phyloP scores from a whole-genome alignment of 208 protist genomes.

The Wallacemonas sp. region DNA sequence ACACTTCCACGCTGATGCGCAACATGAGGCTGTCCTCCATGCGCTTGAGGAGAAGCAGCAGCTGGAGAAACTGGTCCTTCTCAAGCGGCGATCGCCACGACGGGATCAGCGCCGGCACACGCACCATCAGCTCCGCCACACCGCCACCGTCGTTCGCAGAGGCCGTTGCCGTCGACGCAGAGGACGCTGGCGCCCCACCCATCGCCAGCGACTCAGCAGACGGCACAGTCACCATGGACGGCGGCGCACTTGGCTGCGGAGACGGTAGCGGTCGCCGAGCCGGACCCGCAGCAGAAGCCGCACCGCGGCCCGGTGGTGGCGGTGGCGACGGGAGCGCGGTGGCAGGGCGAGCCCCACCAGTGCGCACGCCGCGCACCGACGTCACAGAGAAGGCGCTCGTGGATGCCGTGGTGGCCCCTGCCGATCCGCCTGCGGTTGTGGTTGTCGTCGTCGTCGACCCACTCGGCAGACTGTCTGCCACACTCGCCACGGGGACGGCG shows the following conservation, averaged over 20 bases:
- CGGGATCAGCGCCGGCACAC: conserved; percentile 57
- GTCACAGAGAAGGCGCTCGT: conserved; percentile 51
- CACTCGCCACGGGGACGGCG: conserved; percentile 10
- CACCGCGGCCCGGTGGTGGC: background rate
- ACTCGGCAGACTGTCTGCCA: conserved; percentile 23
- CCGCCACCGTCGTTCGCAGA: background rate
- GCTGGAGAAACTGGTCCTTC: conserved; percentile 62
- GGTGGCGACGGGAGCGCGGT: background rate
- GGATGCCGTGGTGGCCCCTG: background rate
- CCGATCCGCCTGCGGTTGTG: background rate
- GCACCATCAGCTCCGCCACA: background rate
- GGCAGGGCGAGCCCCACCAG: background rate
- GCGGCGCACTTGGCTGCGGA: background rate
- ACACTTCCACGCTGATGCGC: background rate
- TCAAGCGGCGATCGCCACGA: conserved; percentile 69
- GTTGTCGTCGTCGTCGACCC: background rate
- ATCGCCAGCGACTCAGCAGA: conserved; percentile 13
- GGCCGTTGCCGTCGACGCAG: too few relatives aligned
- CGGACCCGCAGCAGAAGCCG: background rate
- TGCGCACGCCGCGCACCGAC: conserved; percentile 29
- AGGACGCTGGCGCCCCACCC: too few relatives aligned
- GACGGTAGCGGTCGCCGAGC: background rate
- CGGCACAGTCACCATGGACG: conserved; percentile 9
- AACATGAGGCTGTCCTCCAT: conserved; percentile 20
- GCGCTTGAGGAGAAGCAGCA: conserved; percentile 41